Base-by-base conservation (phyloP, 441 rosid species). In the Gossypium gossypioides region DNA sequence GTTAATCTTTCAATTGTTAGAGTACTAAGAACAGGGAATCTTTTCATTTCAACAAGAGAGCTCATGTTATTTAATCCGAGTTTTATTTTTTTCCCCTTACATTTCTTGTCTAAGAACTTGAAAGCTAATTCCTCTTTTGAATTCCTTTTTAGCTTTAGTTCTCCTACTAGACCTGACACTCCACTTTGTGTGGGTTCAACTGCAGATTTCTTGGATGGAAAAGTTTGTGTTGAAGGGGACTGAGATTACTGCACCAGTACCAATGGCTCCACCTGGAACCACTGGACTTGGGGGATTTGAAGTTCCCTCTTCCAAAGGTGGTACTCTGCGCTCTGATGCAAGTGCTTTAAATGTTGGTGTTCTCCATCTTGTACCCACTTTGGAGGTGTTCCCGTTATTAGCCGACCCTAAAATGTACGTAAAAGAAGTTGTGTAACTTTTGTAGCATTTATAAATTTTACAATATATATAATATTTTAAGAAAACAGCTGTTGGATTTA, bases 271-370 rank as follows among this genome's bases (percentile, higher is more conserved):
- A 44, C 79, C 95, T 1, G 95, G 95, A 81, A 95, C 99, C 46
- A 96, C 99, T 48, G 98, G 99, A 40, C 98, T 96, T 72, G 99
- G 99, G 75, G 99, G 98, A 65, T 96, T 96, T 83, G 99, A 96
- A 65, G 97, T 92, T 82, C 99, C 99, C 54, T 91, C 90, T 65
- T 91, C 99, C 58, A 92, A 86, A 85, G 99, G 98, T 54, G 82
- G 91, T 68, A 87, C 88, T 77, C 74, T 95, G 78, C 96, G 98
- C 68, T 86, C 97, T 76, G 98, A 96, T 80, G 98, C 99, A 21
- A 96, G 98, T 77, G 93, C 98, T 58, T 81, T 96, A 80, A 92
- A 96, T 25, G 75, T 96, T 65, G 99, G 98, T 44, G 98, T 96
- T 81, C 97, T 96, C 58, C 99, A 96, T 86, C 94, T 96, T 74